Base-by-base conservation (phyloP, 495 filamentous ascomycete genomes). In the Aspergillus ostianus region DNA sequence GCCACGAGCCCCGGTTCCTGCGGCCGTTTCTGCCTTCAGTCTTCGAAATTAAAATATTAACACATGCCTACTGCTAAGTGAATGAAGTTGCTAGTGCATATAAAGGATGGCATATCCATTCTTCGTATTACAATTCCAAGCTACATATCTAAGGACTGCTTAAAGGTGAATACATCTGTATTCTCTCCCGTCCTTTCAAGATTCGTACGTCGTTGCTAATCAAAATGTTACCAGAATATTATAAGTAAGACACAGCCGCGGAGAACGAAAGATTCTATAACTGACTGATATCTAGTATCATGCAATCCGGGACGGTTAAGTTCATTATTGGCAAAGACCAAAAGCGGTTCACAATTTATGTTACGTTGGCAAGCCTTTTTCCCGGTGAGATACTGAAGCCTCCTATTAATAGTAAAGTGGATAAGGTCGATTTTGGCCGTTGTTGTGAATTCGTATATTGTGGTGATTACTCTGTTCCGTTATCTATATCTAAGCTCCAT, bases 361-460 rank as follows among this genome's bases (percentile, higher is more conserved):
- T 4, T 26, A 4, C 23, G 23, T 26, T 26, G 23, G 23, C 23
- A 26, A 26, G 23, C 23, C 23, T 26, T 26, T 26, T 26, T 26
- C 23, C 23, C 23, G 23, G 23, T 4, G 4, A 26, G 23, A 26
- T 26, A 26, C 23, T 26, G 23, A 26, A 26, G 23, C 23, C 23
- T 9, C 21, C 56, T 19, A 49, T 65, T 4, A 57, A 53, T 19
- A 48, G 56, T 32, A 30, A 51, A 52, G 47, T 65, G 48, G 56
- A 65, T 52, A 23, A 62, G 49, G 55, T 55, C 44, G 56, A 51
- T 8, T 66, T 63, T 61, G 57, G 57, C 41, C 54, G 60, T 58
- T 66, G 51, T 47, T 63, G 55, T 61, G 60, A 66, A 36, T 66
- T 61, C 54, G 47, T 63, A 49, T 63, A 63, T 53, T 50, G 57